A percentile compares a stretch with the other conserved stretches of the same genome.
Evolutionary conservation across 2,329 filamentous ascomycete genomes (phyloP).

Genomic region (Moelleriella libera): DNA sequence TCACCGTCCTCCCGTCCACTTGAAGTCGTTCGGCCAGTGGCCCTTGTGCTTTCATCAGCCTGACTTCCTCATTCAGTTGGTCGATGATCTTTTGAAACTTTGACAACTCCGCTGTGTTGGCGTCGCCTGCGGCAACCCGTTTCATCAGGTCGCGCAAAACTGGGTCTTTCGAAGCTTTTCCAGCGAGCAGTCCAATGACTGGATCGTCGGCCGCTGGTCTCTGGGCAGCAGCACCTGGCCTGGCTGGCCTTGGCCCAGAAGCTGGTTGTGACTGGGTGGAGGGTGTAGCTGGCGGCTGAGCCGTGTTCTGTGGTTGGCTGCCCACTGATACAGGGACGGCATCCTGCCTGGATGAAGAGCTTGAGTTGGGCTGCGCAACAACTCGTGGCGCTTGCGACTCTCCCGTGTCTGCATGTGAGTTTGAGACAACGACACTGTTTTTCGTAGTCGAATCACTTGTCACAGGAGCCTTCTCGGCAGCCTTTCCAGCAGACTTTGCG

Average conservation of each 20-base stretch:
- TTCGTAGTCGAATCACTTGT: too few species aligned
- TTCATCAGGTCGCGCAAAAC: slow-evolving; percentile 70
- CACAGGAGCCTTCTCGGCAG: too few species aligned
- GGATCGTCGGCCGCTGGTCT: slow-evolving; percentile 41
- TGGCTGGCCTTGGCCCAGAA: slow-evolving; percentile 10
- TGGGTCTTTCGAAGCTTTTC: slow-evolving; percentile 58
- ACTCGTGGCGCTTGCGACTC: too few species aligned
- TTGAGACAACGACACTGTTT: not conserved
- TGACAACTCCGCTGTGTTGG: slow-evolving; percentile 54
- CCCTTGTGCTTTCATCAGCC: slow-evolving; percentile 33
- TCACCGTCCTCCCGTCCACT: slow-evolving; percentile 41
- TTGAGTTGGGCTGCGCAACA: slow-evolving; percentile 8
- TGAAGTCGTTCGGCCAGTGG: slow-evolving; percentile 40
- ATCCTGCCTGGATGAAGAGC: slow-evolving; percentile 7
- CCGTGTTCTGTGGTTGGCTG: slow-evolving; percentile 1
- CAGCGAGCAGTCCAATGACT: slow-evolving; percentile 67
- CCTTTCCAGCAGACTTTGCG: too few species aligned
- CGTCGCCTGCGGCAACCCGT: slow-evolving; percentile 63
- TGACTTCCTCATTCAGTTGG: slow-evolving; percentile 52
- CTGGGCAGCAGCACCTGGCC: slow-evolving; percentile 1
- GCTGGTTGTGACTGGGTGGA: slow-evolving; percentile 3
- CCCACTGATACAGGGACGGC: slow-evolving; percentile 7
- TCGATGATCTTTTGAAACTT: slow-evolving; percentile 73
- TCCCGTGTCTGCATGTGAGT: too few species aligned
- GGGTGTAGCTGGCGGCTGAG: not conserved